Conservation (phyloP, 441 rosid genomes). For the Pelargonium fulgidum region DNA sequence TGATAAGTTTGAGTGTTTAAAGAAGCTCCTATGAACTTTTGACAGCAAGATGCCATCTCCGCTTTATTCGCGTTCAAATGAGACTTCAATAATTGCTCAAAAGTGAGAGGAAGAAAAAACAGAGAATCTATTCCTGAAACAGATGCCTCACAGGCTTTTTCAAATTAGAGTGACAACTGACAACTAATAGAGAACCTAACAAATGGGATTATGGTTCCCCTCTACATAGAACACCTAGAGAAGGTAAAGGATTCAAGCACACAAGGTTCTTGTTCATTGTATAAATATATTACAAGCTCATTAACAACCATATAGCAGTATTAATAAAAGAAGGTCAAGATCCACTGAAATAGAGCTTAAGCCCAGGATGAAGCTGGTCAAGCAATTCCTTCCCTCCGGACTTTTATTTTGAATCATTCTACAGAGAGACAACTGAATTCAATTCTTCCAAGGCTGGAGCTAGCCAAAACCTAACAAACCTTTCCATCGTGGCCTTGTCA, state of each 20-base stretch:
- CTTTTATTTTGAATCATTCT: constrained; percentile 3
- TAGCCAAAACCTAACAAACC: no score
- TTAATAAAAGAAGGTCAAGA: neutral
- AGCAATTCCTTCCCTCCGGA: neutral
- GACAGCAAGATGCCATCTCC: neutral
- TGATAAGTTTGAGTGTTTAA: neutral
- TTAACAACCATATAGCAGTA: neutral
- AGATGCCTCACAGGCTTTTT: neutral
- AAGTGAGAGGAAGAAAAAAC: neutral
- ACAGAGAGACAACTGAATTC: neutral
- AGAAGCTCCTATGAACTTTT: neutral
- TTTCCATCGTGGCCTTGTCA: neutral
- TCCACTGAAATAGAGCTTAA: neutral
- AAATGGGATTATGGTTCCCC: neutral
- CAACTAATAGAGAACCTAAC: neutral
- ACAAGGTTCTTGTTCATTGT: neutral
- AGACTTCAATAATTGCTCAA: neutral
- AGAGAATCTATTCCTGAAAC: neutral
- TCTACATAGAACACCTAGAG: neutral
- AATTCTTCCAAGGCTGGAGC: neutral
- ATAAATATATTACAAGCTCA: neutral
- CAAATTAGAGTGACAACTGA: neutral
- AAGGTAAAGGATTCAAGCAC: neutral
- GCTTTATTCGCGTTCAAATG: neutral
- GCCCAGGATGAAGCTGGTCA: neutral